Percentiles rank a stretch among this genome's conserved stretches.
Evolutionary conservation across 495 filamentous ascomycete genomes (phyloP).

Genomic region (Pseudoneurospora amorphoporcata): DNA sequence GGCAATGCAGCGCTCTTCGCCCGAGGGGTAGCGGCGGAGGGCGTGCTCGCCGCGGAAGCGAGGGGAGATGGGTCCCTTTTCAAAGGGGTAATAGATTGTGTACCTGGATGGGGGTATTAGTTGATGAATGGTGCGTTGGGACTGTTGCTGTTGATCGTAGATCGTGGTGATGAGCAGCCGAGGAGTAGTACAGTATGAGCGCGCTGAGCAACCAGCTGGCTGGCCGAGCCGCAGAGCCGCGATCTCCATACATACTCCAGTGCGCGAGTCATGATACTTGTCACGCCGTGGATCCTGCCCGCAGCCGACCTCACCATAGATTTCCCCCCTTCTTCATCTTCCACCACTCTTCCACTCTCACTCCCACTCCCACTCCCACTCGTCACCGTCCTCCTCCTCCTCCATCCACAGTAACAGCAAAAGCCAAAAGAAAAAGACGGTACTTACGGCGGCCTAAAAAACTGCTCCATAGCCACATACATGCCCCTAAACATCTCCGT

Average conservation of each 20-base stretch:
- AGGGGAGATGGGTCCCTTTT: conserved; percentile 97
- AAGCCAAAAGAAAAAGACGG: not conserved
- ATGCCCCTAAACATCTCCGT: conserved; percentile 94
- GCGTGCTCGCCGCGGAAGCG: conserved; percentile 97
- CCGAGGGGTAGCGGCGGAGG: conserved; percentile 86
- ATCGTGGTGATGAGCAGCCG: not conserved
- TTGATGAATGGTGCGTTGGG: not conserved
- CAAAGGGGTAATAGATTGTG: conserved; percentile 97
- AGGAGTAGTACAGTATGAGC: not conserved
- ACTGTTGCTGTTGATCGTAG: not conserved
- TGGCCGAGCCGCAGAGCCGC: not conserved
- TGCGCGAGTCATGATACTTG: not conserved
- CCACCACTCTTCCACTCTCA: too few species aligned
- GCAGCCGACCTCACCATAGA: not conserved
- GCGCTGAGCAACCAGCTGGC: not conserved
- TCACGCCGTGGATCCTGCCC: not conserved
- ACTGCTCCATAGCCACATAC: conserved; percentile 97
- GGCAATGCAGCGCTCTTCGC: conserved; percentile 97
- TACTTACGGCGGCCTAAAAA: conserved; percentile 92
- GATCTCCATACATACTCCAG: not conserved
- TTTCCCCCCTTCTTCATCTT: not conserved
- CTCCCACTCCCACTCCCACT: not conserved
- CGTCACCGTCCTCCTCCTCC: too few species aligned
- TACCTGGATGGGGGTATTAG: conserved; percentile 45
- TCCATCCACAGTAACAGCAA: not conserved